These are phyloP conservation scores for Hanseniaspora mollemarum DNA, from an alignment of 805 yeast species.

Conservation along the genomic window DNA sequence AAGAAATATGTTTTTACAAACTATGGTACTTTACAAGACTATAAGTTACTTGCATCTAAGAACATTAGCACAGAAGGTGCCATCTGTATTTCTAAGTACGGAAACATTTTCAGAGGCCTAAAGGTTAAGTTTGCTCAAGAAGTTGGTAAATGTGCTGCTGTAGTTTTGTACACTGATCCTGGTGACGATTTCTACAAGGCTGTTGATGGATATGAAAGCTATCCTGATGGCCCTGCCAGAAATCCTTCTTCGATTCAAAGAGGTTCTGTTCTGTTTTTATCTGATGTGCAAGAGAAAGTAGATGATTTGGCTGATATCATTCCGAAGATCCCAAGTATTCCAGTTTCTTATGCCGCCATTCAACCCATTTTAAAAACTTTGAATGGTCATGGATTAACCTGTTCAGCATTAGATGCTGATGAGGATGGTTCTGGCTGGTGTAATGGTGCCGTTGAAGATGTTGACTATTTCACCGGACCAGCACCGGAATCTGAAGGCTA, in stretches of 20 bases:
- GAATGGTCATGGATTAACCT: slow-evolving; percentile 44
- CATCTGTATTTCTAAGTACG: slow-evolving; percentile 58
- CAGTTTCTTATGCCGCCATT: slow-evolving; percentile 54
- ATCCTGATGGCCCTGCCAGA: slow-evolving; percentile 69
- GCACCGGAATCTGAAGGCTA: slow-evolving; percentile 24
- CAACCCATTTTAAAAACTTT: slow-evolving; percentile 48
- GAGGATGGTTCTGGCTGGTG: slow-evolving; percentile 27
- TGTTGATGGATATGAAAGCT: slow-evolving; percentile 49
- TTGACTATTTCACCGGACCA: slow-evolving; percentile 47
- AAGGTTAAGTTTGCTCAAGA: slow-evolving; percentile 70
- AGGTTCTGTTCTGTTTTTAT: slow-evolving; percentile 57
- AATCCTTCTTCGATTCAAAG: slow-evolving; percentile 67
- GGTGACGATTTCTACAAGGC: slow-evolving; percentile 47
- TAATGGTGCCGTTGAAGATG: slow-evolving; percentile 34
- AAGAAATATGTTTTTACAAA: slow-evolving; percentile 55
- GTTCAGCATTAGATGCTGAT: slow-evolving; percentile 32
- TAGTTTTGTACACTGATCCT: slow-evolving; percentile 58
- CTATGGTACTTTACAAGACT: slow-evolving; percentile 56
- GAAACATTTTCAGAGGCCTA: slow-evolving; percentile 55
- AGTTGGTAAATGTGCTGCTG: slow-evolving; percentile 50
- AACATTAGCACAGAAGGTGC: slow-evolving; percentile 46
- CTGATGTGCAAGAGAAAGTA: slow-evolving; percentile 44
- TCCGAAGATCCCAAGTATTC: slow-evolving; percentile 60
- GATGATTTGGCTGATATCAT: slow-evolving; percentile 40
- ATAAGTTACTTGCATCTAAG: slow-evolving; percentile 34